Evolutionary conservation across 2,329 filamentous ascomycete genomes (phyloP).

Genomic region (Aspergillus brasiliensis): DNA sequence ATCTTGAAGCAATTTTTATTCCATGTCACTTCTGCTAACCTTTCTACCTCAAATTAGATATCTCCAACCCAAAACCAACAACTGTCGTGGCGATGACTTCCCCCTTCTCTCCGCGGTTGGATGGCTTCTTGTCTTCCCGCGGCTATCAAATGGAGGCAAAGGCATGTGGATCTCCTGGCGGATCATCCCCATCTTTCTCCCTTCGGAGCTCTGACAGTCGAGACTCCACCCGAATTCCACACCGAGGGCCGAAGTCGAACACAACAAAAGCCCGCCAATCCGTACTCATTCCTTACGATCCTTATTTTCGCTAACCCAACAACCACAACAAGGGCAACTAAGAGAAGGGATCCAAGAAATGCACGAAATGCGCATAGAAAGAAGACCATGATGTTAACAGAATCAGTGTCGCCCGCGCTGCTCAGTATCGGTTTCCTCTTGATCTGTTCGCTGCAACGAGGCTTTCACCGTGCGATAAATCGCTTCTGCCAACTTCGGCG

Average conservation of each 20-base stretch:
- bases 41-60: no score
- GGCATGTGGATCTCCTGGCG: slow-evolving; percentile 4
- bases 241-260: neutral
- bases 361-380: neutral
- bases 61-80: no score
- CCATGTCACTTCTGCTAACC: no score
- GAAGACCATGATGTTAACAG: neutral
- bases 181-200: slow-evolving; percentile 3
- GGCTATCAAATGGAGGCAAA: slow-evolving; percentile 7
- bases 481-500: slow-evolving; percentile 53
- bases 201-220: neutral
- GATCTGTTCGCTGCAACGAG: slow-evolving; percentile 41
- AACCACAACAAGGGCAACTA: no score
- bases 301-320: no score
- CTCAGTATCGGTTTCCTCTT: slow-evolving; percentile 19
- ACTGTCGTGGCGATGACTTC: neutral
- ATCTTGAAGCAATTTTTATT: no score
- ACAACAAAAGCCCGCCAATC: neutral
- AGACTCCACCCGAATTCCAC: neutral
- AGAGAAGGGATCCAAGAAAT: no score
- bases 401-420: neutral
- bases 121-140: slow-evolving; percentile 9
- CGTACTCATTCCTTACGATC: no score
- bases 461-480: slow-evolving; percentile 42
- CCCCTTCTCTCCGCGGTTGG: slow-evolving; percentile 13